Evolutionary conservation across 257 asterid species (phyloP), one percentile per base, ranked within the genome.

Genomic region (Nyctanthes arbortristis): DNA sequence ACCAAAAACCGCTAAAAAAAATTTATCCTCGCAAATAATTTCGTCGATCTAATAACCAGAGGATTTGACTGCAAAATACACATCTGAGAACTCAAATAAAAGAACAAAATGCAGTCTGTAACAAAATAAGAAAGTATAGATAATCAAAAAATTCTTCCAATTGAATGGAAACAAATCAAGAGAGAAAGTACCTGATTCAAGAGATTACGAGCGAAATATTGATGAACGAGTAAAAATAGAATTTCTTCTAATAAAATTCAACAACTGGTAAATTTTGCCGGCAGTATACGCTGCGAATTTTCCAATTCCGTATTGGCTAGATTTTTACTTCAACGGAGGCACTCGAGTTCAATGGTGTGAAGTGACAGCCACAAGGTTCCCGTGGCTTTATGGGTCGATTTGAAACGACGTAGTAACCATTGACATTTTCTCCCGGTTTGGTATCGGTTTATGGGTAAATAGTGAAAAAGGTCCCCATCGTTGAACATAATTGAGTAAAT

Each of bases 1-100:
- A 63, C 18, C 76, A 36, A 37, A 72, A 63, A 62, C 45, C 37
- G 33, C 34, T 7, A 66, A 66, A 49, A 63, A 29, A 49, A 56
- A 66, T 31, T 59, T n/a, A n/a, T 49, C 63, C 60, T 61, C 18
- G 20, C 13, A 33, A 71, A 75, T 25, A 45, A 1, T n/a, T 18
- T 45, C 25, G 14, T n/a, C 5, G 13, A 47, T 47, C 57, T 47
- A 47, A 20, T 47, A 18, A 47, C 28, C 4, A 47, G 12, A 47
- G 28, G 27, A 47, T 28, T 47, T 47, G 13, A 47, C 10, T 6
- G 52, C 52, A 47, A 7, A 47, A 47, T 47, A 6, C 13, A 2
- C 25, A 47, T 18, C 20, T 7, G n/a, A n/a, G n/a, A n/a, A n/a
- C n/a, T n/a, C 57, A 20, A 47, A 47, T 20, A n/a, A 47, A 47